A percentile compares a stretch with the other conserved stretches of the same genome.
These are phyloP conservation scores for Xerocomus minutiporus DNA, from an alignment of 1,284 basidiomycete genomes.

Conservation along the genomic window DNA sequence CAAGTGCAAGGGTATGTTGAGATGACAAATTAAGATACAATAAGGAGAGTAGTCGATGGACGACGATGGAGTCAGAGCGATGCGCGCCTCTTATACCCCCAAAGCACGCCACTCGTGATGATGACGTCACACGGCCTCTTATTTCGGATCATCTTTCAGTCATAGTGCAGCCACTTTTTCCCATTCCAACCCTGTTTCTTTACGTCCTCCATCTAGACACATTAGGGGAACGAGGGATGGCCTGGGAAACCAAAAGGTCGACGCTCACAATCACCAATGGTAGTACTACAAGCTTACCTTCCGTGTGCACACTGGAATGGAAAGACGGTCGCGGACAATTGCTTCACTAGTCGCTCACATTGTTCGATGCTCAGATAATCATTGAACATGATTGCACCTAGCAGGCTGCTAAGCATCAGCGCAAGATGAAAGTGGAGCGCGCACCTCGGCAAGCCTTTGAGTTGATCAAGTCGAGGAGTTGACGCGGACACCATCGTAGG, in stretches of 20 bases:
- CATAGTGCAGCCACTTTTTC: constrained; percentile 23
- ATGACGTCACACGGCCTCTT: constrained; percentile 37
- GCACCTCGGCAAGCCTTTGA: constrained; percentile 89
- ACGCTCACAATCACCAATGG: background rate
- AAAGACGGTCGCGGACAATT: constrained; percentile 67
- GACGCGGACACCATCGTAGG: constrained; percentile 73
- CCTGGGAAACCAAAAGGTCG: constrained; percentile 24
- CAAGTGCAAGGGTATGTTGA: constrained; percentile 11
- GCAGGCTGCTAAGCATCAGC: constrained; percentile 5
- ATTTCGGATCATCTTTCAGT: constrained; percentile 3
- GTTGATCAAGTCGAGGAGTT: constrained; percentile 78
- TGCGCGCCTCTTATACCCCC: constrained; percentile 29
- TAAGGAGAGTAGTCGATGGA: background rate
- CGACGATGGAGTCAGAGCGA: constrained; percentile 7
- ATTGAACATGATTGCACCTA: constrained; percentile 97
- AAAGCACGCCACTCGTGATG: constrained; percentile 25
- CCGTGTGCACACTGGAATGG: constrained; percentile 97
- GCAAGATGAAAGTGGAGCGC: constrained; percentile 15
- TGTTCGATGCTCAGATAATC: constrained; percentile 69
- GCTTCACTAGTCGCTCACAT: constrained; percentile 62
- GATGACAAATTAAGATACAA: constrained; percentile 10
- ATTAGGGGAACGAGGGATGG: constrained; percentile 48
- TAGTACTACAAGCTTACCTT: constrained; percentile 41
- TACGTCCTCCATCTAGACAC: constrained; percentile 20
- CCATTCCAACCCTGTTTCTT: constrained; percentile 21